These are phyloP conservation scores for Blumeria hordei DNA, from an alignment of 2,329 filamentous ascomycete genomes.

Conservation along the genomic window DNA sequence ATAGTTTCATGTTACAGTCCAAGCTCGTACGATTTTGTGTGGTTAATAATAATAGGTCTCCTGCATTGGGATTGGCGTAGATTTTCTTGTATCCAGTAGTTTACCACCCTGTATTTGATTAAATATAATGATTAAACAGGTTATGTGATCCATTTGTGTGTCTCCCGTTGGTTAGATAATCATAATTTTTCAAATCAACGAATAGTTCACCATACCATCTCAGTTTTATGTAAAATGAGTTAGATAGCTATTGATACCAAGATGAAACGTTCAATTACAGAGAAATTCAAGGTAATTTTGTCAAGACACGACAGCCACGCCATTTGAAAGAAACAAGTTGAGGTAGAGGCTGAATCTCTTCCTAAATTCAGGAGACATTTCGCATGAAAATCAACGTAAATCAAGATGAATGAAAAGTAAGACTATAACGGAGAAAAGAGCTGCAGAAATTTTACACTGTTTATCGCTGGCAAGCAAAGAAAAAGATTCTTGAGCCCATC, in stretches of 20 bases:
- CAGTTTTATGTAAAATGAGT: neutral
- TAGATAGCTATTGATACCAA: neutral
- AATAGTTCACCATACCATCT: neutral
- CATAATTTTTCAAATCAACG: neutral
- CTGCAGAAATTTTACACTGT: neutral
- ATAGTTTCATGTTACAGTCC: too few species aligned
- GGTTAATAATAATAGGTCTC: neutral
- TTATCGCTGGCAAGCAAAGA: neutral
- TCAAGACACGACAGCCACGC: neutral
- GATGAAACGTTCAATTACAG: neutral
- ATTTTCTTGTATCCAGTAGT: neutral
- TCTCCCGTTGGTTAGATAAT: neutral
- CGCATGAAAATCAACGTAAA: neutral
- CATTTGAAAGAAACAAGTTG: neutral
- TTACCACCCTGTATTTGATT: neutral
- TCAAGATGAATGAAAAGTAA: neutral
- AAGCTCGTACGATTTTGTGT: too few species aligned
- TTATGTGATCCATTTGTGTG: neutral
- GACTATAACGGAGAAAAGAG: neutral
- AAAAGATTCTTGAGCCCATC: neutral
- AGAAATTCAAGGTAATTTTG: neutral
- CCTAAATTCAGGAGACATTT: neutral
- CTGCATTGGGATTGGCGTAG: slow-evolving; percentile 1
- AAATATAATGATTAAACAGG: neutral
- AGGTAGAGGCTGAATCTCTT: neutral